Evolutionary conservation across 805 yeast genomes (phyloP).

Genomic region (Metschnikowia kunwiensis): DNA sequence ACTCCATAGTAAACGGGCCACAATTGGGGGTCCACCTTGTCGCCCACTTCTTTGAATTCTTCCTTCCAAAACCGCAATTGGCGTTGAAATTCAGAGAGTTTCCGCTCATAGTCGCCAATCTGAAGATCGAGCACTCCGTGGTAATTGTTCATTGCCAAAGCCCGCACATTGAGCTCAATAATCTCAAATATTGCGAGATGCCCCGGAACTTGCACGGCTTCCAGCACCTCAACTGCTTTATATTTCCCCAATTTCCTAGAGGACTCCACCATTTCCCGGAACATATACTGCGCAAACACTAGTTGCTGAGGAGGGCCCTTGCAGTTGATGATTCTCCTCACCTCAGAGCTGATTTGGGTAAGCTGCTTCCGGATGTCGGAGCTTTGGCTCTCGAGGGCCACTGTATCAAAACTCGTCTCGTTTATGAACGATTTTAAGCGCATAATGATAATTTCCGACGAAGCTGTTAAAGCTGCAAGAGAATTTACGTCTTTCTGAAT

Average conservation of each 20-base stretch:
- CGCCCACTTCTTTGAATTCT: neutral
- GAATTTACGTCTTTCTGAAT: no score
- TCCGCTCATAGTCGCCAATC: neutral
- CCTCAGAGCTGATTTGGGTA: neutral
- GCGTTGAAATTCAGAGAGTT: neutral
- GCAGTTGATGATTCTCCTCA: neutral
- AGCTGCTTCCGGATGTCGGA: neutral
- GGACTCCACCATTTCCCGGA: neutral
- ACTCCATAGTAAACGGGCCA: neutral
- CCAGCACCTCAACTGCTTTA: neutral
- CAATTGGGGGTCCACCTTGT: neutral
- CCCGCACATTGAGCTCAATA: neutral
- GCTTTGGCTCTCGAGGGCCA: neutral
- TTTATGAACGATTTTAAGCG: neutral
- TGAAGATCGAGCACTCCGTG: neutral
- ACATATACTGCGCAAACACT: no score
- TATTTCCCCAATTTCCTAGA: neutral
- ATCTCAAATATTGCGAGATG: neutral
- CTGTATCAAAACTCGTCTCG: neutral
- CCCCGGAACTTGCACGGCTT: neutral
- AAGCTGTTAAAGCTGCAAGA: no score
- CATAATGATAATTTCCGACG: no score
- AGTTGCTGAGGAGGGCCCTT: neutral
- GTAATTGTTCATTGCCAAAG: neutral
- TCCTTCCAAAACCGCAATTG: conserved; percentile 4